A percentile compares a stretch with the other conserved stretches of the same genome.
phyloP scores from a whole-genome alignment of 306 rosid genomes.

The Vachellia collinsii region DNA sequence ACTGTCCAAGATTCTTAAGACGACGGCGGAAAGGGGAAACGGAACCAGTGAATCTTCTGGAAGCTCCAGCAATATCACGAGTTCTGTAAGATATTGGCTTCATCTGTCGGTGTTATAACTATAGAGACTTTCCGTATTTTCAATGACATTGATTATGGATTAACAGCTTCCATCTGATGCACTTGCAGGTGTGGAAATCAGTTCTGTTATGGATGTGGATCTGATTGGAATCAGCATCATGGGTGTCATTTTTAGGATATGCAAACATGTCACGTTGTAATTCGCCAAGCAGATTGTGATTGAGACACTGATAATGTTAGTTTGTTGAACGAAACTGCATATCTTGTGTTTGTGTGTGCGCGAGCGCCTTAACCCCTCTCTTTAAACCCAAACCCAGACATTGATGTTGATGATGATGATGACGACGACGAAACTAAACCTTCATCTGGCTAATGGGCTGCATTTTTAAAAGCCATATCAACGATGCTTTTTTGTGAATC shows the following conservation, averaged over 20 bases:
- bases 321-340: background rate
- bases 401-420: too few species aligned
- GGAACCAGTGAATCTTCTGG: conserved; percentile 34
- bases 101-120: too few species aligned
- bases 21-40: conserved; percentile 5
- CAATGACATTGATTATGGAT: too few species aligned
- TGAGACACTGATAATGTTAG: background rate
- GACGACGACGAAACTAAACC: too few species aligned
- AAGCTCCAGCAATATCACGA: background rate
- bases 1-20: background rate
- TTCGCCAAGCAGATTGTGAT: background rate
- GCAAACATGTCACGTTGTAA: background rate
- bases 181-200: conserved; percentile 46
- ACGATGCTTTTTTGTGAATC: too few species aligned
- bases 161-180: too few species aligned
- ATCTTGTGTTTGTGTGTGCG: too few species aligned
- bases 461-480: too few species aligned
- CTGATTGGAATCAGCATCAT: conserved; percentile 26
- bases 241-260: background rate
- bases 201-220: conserved; percentile 56
- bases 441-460: too few species aligned
- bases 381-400: too few species aligned
- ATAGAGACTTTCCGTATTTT: too few species aligned
- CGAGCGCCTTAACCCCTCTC: too few species aligned
- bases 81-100: conserved; percentile 50